Conservation (phyloP, 2,329 filamentous ascomycete species). For the Chaetomium sp. region DNA sequence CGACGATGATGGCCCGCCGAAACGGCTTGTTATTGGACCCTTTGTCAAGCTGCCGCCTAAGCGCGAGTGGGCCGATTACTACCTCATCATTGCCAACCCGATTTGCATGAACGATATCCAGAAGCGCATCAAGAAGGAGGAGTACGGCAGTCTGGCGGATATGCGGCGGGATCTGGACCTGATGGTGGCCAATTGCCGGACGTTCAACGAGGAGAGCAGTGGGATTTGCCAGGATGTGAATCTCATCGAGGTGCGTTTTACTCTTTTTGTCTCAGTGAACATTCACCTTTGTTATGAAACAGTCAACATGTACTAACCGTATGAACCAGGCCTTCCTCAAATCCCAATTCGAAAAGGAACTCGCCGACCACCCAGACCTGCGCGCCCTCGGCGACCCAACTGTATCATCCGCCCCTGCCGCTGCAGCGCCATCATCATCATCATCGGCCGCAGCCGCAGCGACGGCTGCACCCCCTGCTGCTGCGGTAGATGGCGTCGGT, state of each 20-base stretch:
- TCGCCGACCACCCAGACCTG: conserved; percentile 49
- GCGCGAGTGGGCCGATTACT: conserved; percentile 90
- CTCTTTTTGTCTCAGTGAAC: too few species aligned
- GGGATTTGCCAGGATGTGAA: conserved; percentile 88
- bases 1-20: conserved; percentile 51
- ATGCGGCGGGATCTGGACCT: conserved; percentile 76
- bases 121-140: conserved; percentile 91
- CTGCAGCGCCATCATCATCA: conserved; percentile 34
- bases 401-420: not conserved
- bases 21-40: conserved; percentile 82
- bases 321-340: conserved; percentile 49
- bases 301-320: not conserved
- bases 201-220: conserved; percentile 94
- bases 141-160: conserved; percentile 76
- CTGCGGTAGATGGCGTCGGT: too few species aligned
- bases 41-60: conserved; percentile 90
- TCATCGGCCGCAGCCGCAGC: conserved; percentile 36
- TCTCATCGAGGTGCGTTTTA: conserved; percentile 77
- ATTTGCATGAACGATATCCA: conserved; percentile 96
- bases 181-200: conserved; percentile 85
- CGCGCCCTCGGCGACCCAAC: conserved; percentile 45
- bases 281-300: too few species aligned
- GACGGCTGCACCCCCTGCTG: too few species aligned
- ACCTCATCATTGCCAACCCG: conserved; percentile 81
- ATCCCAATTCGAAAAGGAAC: conserved; percentile 45